Conservation (phyloP, 2,329 filamentous ascomycete genomes). For the Gaeumannomyces tritici region DNA sequence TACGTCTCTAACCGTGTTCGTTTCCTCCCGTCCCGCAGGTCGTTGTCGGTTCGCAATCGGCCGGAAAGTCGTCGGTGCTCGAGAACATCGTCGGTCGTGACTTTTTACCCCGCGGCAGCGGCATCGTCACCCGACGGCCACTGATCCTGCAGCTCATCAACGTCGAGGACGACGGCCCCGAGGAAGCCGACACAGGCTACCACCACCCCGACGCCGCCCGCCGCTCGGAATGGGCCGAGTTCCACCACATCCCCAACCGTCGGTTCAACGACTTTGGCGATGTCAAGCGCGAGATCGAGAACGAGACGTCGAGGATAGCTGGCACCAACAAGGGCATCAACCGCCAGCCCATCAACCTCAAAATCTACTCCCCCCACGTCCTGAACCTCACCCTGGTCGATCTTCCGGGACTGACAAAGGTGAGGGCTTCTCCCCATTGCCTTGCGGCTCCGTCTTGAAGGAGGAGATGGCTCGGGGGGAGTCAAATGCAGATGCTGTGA, state of each 20-base stretch:
- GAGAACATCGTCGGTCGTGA: constrained; percentile 98
- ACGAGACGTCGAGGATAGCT: constrained; percentile 94
- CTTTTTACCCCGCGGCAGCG: constrained; percentile 90
- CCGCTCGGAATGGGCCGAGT: constrained; percentile 79
- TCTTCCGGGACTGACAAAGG: constrained; percentile 89
- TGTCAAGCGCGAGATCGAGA: constrained; percentile 93
- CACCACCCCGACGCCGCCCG: constrained; percentile 63
- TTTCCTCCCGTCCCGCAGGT: constrained; percentile 47
- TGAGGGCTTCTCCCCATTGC: constrained; percentile 22
- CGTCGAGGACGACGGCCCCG: constrained; percentile 66
- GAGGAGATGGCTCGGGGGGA: not conserved
- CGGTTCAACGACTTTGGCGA: constrained; percentile 98
- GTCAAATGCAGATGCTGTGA: not conserved
- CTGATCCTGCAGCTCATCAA: constrained; percentile 98
- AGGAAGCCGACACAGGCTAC: constrained; percentile 58
- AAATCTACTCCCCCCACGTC: constrained; percentile 97
- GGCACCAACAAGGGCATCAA: constrained; percentile 95
- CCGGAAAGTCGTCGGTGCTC: constrained; percentile 94
- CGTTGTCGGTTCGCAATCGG: constrained; percentile 95
- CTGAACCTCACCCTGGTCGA: constrained; percentile 94
- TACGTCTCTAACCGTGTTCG: constrained; percentile 5
- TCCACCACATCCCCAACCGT: constrained; percentile 92
- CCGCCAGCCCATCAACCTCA: constrained; percentile 89
- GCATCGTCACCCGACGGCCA: constrained; percentile 89
- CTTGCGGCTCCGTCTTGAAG: not conserved